Evolutionary conservation across 1,284 basidiomycete species (phyloP).

Genomic region (Mixia osmundae): DNA sequence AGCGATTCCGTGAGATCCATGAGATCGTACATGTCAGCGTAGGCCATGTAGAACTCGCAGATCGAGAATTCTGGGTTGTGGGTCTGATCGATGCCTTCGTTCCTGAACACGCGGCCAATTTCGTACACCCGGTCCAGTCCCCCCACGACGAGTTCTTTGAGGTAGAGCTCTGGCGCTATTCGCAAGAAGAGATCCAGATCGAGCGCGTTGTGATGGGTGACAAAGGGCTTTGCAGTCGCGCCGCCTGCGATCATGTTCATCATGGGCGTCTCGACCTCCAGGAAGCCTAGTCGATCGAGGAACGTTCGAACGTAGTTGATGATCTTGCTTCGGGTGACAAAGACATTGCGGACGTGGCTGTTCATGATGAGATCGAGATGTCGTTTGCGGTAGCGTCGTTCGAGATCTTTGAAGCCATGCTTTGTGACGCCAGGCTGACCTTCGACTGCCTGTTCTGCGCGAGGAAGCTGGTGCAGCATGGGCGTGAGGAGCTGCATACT

Average conservation of each 20-base stretch:
- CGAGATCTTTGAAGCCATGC: constrained; percentile 83
- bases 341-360: constrained; percentile 68
- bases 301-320: constrained; percentile 79
- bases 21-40: constrained; percentile 95
- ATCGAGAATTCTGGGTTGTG: constrained; percentile 96
- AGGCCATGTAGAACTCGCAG: constrained; percentile 99
- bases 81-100: constrained; percentile 95
- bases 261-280: constrained; percentile 97
- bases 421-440: constrained; percentile 40
- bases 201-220: constrained; percentile 98
- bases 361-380: constrained; percentile 97
- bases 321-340: constrained; percentile 54
- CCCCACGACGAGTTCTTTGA: constrained; percentile 94
- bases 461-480: constrained; percentile 74
- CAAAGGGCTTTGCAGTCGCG: constrained; percentile 92
- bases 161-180: constrained; percentile 89
- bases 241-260: constrained; percentile 93
- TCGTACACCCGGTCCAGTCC: constrained; percentile 95
- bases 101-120: constrained; percentile 93
- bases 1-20: constrained; percentile 93
- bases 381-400: constrained; percentile 92
- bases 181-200: constrained; percentile 94
- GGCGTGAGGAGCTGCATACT: constrained; percentile 76
- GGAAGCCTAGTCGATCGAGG: constrained; percentile 78
- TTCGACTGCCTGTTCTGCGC: constrained; percentile 11